These are phyloP conservation scores for Mycena epipterygia DNA, from an alignment of 768 basidiomycete species.

Conservation along the genomic window DNA sequence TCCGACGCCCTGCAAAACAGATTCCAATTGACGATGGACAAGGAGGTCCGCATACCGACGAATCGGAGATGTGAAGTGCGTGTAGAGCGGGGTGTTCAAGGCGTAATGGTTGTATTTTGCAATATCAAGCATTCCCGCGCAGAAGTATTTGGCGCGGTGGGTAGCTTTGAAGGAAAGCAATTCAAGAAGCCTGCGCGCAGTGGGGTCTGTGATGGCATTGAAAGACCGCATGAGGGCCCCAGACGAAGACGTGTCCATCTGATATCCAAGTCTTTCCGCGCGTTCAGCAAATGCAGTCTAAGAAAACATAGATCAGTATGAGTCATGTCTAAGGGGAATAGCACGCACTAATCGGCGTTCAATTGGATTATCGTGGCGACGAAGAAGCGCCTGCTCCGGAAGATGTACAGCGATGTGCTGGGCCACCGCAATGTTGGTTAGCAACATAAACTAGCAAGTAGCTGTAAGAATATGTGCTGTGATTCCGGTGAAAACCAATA, in stretches of 20 bases:
- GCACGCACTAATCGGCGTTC: constrained; percentile 87
- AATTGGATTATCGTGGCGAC: constrained; percentile 93
- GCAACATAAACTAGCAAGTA: constrained; percentile 85
- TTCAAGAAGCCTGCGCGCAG: constrained; percentile 84
- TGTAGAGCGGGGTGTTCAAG: constrained; percentile 91
- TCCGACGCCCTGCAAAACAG: constrained; percentile 80
- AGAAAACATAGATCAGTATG: constrained; percentile 31
- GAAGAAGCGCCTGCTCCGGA: constrained; percentile 96
- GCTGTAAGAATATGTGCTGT: constrained; percentile 12
- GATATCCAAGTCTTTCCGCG: constrained; percentile 86
- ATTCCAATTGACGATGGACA: constrained; percentile 96
- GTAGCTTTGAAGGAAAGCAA: constrained; percentile 92
- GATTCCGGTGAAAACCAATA: constrained; percentile 47
- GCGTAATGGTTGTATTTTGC: constrained; percentile 97
- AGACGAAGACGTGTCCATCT: constrained; percentile 83
- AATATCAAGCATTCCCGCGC: constrained; percentile 98
- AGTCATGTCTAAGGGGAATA: not conserved
- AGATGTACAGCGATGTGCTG: constrained; percentile 94
- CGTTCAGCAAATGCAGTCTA: constrained; percentile 86
- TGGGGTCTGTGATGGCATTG: constrained; percentile 77
- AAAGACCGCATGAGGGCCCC: constrained; percentile 90
- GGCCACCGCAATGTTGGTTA: constrained; percentile 91
- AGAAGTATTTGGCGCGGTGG: constrained; percentile 97
- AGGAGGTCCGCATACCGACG: constrained; percentile 94
- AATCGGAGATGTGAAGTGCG: constrained; percentile 93